Conservation (phyloP, 768 basidiomycete species). For the Collybiopsis confluens region DNA sequence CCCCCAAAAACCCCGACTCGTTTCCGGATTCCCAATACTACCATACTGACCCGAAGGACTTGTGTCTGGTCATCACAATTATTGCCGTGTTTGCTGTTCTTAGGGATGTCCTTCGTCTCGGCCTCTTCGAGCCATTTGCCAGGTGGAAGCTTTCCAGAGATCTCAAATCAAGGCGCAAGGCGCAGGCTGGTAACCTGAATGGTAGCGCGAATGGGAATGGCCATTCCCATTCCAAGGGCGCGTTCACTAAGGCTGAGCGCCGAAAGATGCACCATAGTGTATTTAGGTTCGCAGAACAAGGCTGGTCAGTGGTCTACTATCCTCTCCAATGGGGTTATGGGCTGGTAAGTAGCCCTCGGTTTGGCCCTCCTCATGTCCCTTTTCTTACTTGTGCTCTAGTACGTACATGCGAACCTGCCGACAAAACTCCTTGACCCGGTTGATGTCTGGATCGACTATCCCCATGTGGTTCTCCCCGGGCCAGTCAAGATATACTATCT, state of each 20-base stretch:
- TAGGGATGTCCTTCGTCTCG: constrained; percentile 73
- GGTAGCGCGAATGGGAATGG: constrained; percentile 27
- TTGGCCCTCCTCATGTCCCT: constrained; percentile 9
- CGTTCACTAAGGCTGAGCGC: constrained; percentile 26
- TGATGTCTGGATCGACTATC: constrained; percentile 77
- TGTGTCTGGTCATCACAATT: constrained; percentile 75
- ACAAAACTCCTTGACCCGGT: constrained; percentile 58
- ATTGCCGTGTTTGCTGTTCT: constrained; percentile 85
- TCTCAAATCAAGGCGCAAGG: constrained; percentile 28
- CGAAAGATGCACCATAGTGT: constrained; percentile 67
- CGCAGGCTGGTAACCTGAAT: constrained; percentile 16
- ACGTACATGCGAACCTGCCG: constrained; percentile 71
- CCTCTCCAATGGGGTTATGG: constrained; percentile 72
- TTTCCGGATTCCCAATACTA: constrained; percentile 72
- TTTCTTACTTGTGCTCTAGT: constrained; percentile 42
- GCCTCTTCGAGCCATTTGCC: constrained; percentile 78
- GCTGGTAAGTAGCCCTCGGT: constrained; percentile 56
- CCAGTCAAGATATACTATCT: constrained; percentile 90
- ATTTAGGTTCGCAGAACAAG: constrained; percentile 91
- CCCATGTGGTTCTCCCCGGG: constrained; percentile 74
- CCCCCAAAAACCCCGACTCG: constrained; percentile 61
- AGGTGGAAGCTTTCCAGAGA: constrained; percentile 65
- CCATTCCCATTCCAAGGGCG: constrained; percentile 8
- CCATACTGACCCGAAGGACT: constrained; percentile 67
- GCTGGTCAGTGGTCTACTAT: constrained; percentile 86